Evolutionary conservation across 371 early-diverging fungal species (phyloP), one percentile per base, ranked within the genome.

Genomic region (Polyrhizophydium stewartii): DNA sequence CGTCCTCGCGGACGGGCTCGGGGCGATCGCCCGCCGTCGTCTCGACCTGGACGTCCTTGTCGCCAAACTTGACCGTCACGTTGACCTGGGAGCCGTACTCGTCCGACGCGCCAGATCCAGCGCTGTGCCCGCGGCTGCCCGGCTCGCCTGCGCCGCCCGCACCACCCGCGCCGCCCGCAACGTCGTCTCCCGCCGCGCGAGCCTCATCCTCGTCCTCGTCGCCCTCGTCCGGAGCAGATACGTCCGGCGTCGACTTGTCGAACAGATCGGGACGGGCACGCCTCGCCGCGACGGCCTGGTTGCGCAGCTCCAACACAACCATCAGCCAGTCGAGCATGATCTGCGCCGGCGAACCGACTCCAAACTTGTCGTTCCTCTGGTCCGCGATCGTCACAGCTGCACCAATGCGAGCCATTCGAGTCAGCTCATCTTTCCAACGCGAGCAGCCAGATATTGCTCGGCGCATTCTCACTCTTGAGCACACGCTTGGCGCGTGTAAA

Each of bases 311-410:
- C 16, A 81, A 61, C 10, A 77, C 69, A 0, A 81, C 72, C 10
- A 75, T 52, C 1, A 81, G 70, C 84, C 84, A 83, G 40, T 77
- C 75, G 60, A 65, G 70, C 68, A 83, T 79, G 40, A 53, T 35
- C 59, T 76, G 65, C 0, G 81, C 72, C 0, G 84, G 84, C 17
- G 67, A 32, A 10, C 78, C 78, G 0, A 72, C 72, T 32, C 68
- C 63, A 37, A 71, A 68, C 50, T 68, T 69, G 33, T n/a, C 35
- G 35, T 35, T 35, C 35, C 13, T 73, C 72, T 31, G 77, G 80
- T 12, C 69, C 67, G 2, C 28, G 30, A 47, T 7, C 49, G 22
- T 0, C 7, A 35, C 13, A 13, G n/a, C n/a, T n/a, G n/a, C n/a
- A n/a, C 63, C 40, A 37, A 64, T 64, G 55, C 59, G 57, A 58